Evolutionary conservation across 2,329 filamentous ascomycete genomes (phyloP).

Genomic region (Penicillium sp.): DNA sequence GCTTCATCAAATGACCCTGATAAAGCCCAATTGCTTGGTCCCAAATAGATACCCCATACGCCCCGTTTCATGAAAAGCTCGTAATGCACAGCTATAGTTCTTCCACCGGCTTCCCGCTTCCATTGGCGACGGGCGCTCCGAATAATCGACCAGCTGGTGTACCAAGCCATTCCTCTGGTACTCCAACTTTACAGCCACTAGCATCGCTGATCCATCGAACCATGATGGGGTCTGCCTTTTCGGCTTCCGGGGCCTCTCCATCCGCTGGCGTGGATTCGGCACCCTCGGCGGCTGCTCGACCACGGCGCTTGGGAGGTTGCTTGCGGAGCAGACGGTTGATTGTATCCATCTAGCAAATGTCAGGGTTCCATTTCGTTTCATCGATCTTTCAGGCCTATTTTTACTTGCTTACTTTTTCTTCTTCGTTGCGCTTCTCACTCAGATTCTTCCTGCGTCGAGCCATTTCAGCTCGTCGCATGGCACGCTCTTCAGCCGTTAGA

Average conservation of each 20-base stretch:
- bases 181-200: slow-evolving; percentile 42
- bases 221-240: slow-evolving; percentile 46
- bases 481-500: slow-evolving; percentile 70
- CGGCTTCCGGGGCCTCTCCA: slow-evolving; percentile 37
- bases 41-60: slow-evolving; percentile 12
- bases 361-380: slow-evolving; percentile 7
- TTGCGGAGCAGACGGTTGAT: slow-evolving; percentile 68
- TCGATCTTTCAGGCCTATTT: not conserved
- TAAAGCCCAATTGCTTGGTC: not conserved
- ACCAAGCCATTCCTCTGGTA: slow-evolving; percentile 51
- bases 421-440: slow-evolving; percentile 74
- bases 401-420: slow-evolving; percentile 63
- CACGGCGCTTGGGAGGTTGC: slow-evolving; percentile 61
- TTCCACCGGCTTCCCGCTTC: slow-evolving; percentile 37
- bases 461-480: slow-evolving; percentile 72
- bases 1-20: not conserved
- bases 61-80: slow-evolving; percentile 22
- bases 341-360: slow-evolving; percentile 58
- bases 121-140: slow-evolving; percentile 22
- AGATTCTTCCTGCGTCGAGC: slow-evolving; percentile 70
- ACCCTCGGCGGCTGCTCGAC: slow-evolving; percentile 49
- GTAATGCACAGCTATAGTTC: slow-evolving; percentile 31
- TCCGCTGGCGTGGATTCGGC: slow-evolving; percentile 43
- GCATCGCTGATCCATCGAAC: slow-evolving; percentile 47
- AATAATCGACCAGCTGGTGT: slow-evolving; percentile 44